These are phyloP conservation scores for Nemania serpens DNA, from an alignment of 2,329 filamentous ascomycete genomes.

Conservation along the genomic window DNA sequence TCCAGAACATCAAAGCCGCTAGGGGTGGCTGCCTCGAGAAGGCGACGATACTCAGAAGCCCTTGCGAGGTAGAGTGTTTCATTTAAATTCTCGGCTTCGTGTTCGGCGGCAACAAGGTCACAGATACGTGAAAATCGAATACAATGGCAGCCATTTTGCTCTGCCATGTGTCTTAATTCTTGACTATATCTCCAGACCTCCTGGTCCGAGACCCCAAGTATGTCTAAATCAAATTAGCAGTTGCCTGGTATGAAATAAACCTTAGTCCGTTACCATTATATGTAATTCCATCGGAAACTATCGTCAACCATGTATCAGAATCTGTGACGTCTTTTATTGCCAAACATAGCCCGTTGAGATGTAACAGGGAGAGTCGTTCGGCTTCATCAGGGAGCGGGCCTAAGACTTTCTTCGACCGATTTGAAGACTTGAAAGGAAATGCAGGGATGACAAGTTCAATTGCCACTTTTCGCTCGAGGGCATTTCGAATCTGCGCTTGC, in stretches of 20 bases:
- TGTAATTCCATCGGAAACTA: slow-evolving; percentile 28
- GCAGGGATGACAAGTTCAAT: slow-evolving; percentile 27
- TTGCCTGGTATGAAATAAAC: neutral
- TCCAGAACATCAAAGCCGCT: slow-evolving; percentile 20
- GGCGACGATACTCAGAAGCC: slow-evolving; percentile 16
- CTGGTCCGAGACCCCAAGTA: slow-evolving; percentile 24
- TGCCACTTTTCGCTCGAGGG: slow-evolving; percentile 17
- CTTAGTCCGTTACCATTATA: slow-evolving; percentile 16
- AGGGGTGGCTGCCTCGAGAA: slow-evolving; percentile 19
- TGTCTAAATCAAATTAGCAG: slow-evolving; percentile 15
- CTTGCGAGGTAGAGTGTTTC: slow-evolving; percentile 17
- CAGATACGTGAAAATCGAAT: slow-evolving; percentile 26
- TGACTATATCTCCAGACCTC: slow-evolving; percentile 27
- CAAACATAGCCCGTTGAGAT: slow-evolving; percentile 26
- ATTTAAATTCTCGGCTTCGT: slow-evolving; percentile 15
- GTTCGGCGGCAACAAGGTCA: slow-evolving; percentile 19
- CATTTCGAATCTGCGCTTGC: slow-evolving; percentile 14
- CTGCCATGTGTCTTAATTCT: slow-evolving; percentile 18
- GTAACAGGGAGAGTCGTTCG: slow-evolving; percentile 24
- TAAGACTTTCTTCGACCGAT: slow-evolving; percentile 27
- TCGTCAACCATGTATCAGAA: slow-evolving; percentile 19
- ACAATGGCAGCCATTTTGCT: slow-evolving; percentile 16
- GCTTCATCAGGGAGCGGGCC: slow-evolving; percentile 26
- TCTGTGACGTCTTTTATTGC: slow-evolving; percentile 23
- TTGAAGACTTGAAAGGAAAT: slow-evolving; percentile 29